Percentiles rank a stretch among this genome's conserved stretches.
Evolutionary conservation across 2,329 filamentous ascomycete genomes (phyloP).

Genomic region (Sclerotinia subarctica): DNA sequence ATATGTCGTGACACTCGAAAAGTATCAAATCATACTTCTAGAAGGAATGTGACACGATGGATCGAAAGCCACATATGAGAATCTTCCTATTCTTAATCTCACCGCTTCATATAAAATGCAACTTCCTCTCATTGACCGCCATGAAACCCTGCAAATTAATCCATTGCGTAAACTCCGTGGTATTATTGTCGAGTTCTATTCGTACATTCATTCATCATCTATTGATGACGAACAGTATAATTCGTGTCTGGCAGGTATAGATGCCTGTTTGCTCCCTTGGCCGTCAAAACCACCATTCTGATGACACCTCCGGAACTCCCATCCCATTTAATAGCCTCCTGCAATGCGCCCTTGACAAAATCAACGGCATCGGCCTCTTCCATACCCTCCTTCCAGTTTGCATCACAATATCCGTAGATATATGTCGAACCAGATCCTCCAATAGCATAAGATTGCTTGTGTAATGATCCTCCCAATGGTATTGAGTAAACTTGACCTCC

Average conservation of each 20-base stretch:
- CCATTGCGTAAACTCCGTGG: conserved; percentile 27
- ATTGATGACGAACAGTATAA: conserved; percentile 54
- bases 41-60: conserved; percentile 1
- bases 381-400: conserved; percentile 94
- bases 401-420: conserved; percentile 98
- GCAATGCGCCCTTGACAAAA: conserved; percentile 88
- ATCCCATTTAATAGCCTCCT: conserved; percentile 99
- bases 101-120: conserved; percentile 25
- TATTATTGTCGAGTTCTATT: conserved; percentile 37
- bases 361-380: conserved; percentile 83
- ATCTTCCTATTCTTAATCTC: conserved; percentile 23
- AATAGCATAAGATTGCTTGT: conserved; percentile 96
- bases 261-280: conserved; percentile 85
- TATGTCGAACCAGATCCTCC: conserved; percentile 97
- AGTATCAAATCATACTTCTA: conserved; percentile 15
- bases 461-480: conserved; percentile 89
- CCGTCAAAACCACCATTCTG: conserved; percentile 92
- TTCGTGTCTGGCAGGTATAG: conserved; percentile 91
- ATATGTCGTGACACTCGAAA: background rate
- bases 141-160: conserved; percentile 21
- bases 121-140: conserved; percentile 24
- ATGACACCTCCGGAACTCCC: conserved; percentile 98
- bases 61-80: background rate
- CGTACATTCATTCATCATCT: conserved; percentile 48
- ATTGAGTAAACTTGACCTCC: conserved; percentile 98